Conservation (phyloP, 495 filamentous ascomycete genomes). For the Rhizodiscina lignyota region DNA sequence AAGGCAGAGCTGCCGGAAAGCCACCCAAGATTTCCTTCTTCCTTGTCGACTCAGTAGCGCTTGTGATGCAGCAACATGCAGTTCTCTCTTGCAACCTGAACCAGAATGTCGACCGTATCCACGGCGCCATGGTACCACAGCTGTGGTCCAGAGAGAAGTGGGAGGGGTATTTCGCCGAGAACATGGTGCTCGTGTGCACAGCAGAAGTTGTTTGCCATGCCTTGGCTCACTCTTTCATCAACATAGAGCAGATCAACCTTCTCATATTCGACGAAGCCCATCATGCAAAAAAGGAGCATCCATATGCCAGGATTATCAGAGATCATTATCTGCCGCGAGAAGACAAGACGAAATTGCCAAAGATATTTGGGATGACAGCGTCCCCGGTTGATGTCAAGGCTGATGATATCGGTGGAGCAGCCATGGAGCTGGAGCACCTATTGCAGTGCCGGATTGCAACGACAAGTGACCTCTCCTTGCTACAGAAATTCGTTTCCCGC, state of each 20-base stretch:
- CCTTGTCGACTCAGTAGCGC: constrained; percentile 73
- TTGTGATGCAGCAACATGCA: constrained; percentile 80
- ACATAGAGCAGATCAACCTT: constrained; percentile 72
- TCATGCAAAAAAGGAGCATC: constrained; percentile 87
- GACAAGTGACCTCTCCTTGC: constrained; percentile 43
- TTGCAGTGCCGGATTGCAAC: constrained; percentile 75
- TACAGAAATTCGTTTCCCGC: constrained; percentile 40
- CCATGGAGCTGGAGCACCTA: constrained; percentile 52
- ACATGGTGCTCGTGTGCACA: constrained; percentile 88
- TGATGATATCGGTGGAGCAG: constrained; percentile 50
- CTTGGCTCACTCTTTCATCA: constrained; percentile 66
- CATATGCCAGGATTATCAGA: constrained; percentile 51
- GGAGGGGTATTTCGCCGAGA: constrained; percentile 45
- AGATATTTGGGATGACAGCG: constrained; percentile 93
- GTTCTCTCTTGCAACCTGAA: constrained; percentile 75
- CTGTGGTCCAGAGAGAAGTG: constrained; percentile 52
- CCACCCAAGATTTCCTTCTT: constrained; percentile 64
- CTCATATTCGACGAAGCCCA: constrained; percentile 95
- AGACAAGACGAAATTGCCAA: constrained; percentile 33
- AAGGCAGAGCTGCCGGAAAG: constrained; percentile 43
- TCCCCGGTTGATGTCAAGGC: constrained; percentile 81
- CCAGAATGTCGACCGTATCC: constrained; percentile 61
- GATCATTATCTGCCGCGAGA: neutral
- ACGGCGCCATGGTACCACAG: constrained; percentile 54
- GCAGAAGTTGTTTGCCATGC: constrained; percentile 70